Evolutionary conservation across 805 yeast species (phyloP).

Genomic region (Zygosaccharomyces gambellarensis): DNA sequence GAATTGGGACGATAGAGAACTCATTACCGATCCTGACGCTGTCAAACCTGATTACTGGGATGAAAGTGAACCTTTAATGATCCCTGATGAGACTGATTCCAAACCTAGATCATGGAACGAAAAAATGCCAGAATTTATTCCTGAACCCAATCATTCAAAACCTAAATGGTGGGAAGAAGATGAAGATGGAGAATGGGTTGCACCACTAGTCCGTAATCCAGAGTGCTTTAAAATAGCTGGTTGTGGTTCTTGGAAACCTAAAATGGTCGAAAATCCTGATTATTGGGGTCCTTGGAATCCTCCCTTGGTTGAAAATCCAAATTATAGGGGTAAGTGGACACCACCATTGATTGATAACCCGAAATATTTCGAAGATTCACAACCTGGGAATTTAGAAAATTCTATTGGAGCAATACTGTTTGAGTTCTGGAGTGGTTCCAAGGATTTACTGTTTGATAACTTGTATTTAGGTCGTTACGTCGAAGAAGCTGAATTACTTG

Average conservation of each 20-base stretch:
- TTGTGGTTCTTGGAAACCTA: slow-evolving; percentile 80
- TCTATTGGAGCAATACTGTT: slow-evolving; percentile 70
- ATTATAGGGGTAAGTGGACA: slow-evolving; percentile 72
- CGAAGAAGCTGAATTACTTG: slow-evolving; percentile 78
- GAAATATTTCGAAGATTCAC: slow-evolving; percentile 51
- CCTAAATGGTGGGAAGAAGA: slow-evolving; percentile 88
- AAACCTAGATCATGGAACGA: slow-evolving; percentile 84
- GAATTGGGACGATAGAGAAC: slow-evolving; percentile 73
- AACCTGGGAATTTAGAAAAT: slow-evolving; percentile 57
- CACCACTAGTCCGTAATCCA: slow-evolving; percentile 70
- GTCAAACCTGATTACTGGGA: slow-evolving; percentile 84
- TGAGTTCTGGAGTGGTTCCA: slow-evolving; percentile 85
- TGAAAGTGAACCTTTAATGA: slow-evolving; percentile 56
- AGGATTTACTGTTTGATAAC: slow-evolving; percentile 71
- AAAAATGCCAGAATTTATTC: slow-evolving; percentile 48
- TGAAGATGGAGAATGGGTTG: slow-evolving; percentile 81
- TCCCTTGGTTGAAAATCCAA: slow-evolving; percentile 66
- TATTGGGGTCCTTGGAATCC: slow-evolving; percentile 77
- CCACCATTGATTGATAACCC: slow-evolving; percentile 69
- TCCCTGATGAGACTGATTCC: slow-evolving; percentile 60
- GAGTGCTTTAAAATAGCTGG: slow-evolving; percentile 58
- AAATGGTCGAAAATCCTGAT: slow-evolving; percentile 58
- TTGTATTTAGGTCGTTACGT: slow-evolving; percentile 80
- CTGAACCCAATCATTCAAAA: slow-evolving; percentile 60
- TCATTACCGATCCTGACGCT: slow-evolving; percentile 65